A percentile compares a stretch with the other conserved stretches of the same genome.
Evolutionary conservation across 1,284 basidiomycete species (phyloP).

Genomic region (Moesziomyces antarcticus): DNA sequence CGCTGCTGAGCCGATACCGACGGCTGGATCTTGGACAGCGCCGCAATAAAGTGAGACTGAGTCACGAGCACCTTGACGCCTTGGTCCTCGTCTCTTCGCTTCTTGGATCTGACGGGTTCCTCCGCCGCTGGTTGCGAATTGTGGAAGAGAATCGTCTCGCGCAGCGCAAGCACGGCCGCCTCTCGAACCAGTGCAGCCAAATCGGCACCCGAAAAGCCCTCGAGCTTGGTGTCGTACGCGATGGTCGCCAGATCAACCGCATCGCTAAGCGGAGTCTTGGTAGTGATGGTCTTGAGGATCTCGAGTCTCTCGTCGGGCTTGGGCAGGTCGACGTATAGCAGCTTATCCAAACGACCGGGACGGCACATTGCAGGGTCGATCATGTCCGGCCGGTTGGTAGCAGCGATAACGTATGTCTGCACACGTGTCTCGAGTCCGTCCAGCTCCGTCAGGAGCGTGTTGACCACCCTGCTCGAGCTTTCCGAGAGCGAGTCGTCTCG

Average conservation of each 20-base stretch:
- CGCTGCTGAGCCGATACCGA: slow-evolving; percentile 86
- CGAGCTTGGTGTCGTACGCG: slow-evolving; percentile 49
- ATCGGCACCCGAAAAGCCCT: slow-evolving; percentile 66
- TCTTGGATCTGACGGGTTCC: not conserved
- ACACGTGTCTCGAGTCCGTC: slow-evolving; percentile 87
- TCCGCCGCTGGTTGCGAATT: slow-evolving; percentile 15
- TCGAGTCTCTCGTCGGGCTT: slow-evolving; percentile 81
- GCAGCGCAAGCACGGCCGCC: slow-evolving; percentile 85
- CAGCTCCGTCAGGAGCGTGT: slow-evolving; percentile 94
- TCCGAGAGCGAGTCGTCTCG: slow-evolving; percentile 92
- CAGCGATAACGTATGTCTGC: slow-evolving; percentile 95
- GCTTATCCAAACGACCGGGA: slow-evolving; percentile 93
- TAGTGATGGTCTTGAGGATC: slow-evolving; percentile 74
- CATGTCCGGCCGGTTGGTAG: slow-evolving; percentile 98
- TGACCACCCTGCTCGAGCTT: slow-evolving; percentile 95
- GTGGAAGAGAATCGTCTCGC: slow-evolving; percentile 69
- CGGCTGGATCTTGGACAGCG: slow-evolving; percentile 84
- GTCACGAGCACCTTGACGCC: slow-evolving; percentile 63
- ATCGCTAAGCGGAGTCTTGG: slow-evolving; percentile 79
- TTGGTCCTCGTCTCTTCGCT: slow-evolving; percentile 11
- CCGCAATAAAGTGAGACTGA: slow-evolving; percentile 77
- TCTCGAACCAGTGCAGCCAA: slow-evolving; percentile 70
- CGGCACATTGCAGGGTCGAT: slow-evolving; percentile 98
- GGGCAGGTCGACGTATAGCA: slow-evolving; percentile 95
- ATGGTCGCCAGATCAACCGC: slow-evolving; percentile 52